Evolutionary conservation across 345 rosid species (phyloP), one percentile per base, ranked within the genome.

Genomic region (Lumnitzera racemosa): DNA sequence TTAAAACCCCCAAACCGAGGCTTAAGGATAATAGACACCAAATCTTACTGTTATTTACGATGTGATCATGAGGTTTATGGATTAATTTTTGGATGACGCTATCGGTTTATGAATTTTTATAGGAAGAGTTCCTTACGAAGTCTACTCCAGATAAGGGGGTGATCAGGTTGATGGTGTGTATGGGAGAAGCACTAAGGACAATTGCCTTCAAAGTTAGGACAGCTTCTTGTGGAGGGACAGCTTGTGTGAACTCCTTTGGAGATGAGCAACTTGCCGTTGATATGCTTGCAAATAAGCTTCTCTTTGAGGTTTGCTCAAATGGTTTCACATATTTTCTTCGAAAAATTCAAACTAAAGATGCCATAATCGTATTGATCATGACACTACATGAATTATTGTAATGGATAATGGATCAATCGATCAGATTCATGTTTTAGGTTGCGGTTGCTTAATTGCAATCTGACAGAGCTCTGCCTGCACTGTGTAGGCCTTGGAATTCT

Each of bases 181-280:
- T 90, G 99, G 92, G 96, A 70, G 99, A 94, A 72, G 99, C 99
- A 27, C 56, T 90, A 51, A 84, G 97, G 63, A 94, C 99, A 36
- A 94, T 90, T 54, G 57, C 97, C 56, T 88, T 82, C 63, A 94
- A 94, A 61, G 97, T 94, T 46, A 88, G 91, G 74, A 94, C 99
- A 48, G 97, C 99, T 72, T 90, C 99, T 61, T 94, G 97, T 68
- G 97, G 92, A 61, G 99, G 96, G 71, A 94, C 97, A 17, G 91
- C 94, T 64, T 94, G 99, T 63, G 79, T 94, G 5, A 94, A 94
- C 65, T 70, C 95, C 63, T 94, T 94, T 58, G 97, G 99, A 1
- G 97, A 94, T 56, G 99, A 94, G 66, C 99, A 94, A 66, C 99
- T 94, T 41, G 99, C 99, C 36, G 97, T 94, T 0, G 99, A 94